Base-by-base conservation (phyloP, 345 rosid genomes). In the Conringia planisiliqua region DNA sequence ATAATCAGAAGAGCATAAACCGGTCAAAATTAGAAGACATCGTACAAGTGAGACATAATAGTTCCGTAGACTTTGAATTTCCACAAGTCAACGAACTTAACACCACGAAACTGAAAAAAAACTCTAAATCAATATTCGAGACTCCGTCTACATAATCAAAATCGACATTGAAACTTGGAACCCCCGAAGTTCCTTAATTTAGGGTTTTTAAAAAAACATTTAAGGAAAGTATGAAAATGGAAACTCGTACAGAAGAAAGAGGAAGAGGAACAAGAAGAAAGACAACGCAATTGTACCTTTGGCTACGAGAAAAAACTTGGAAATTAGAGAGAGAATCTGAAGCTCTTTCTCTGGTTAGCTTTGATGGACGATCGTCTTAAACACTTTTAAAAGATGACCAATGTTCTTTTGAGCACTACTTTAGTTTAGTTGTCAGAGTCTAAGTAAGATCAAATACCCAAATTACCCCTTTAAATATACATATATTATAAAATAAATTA, bases 51-150 rank as follows among this genome's bases (percentile, higher is more conserved):
- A 42, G 26, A 63, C 26, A 64, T 17, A 27, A 42, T 18, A 10
- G 77, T 54, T 62, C 44, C 35, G 14, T 30, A 54, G 60, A 76
- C 71, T 74, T 50, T 68, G 63, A 76, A 43, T n/a, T 62, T 13
- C 22, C 71, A 44, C 66, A 68, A 75, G 78, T 66, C 61, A 74
- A 74, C 67, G 38, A 75, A 2, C 14, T 29, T 8, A 62, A n/a
- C 44, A 57, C 13, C 5, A 76, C 3, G 18, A 52, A 0, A 33
- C 26, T 4, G 18, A 52, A 50, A 42, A 12, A 22, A 22, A 56
- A 26, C 8, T 24, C 0, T n/a, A 47, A 55, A 43, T 56, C 42
- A 16, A 14, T 17, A 16, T 20, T 9, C 17, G 8, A 58, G 27
- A 42, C 26, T 16, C 27, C 26, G 2, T 38, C 58, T 6, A 18